Percentiles rank a stretch among this genome's conserved stretches.
Evolutionary conservation across 2,329 filamentous ascomycete genomes (phyloP).

Genomic region (Apiospora hydei): DNA sequence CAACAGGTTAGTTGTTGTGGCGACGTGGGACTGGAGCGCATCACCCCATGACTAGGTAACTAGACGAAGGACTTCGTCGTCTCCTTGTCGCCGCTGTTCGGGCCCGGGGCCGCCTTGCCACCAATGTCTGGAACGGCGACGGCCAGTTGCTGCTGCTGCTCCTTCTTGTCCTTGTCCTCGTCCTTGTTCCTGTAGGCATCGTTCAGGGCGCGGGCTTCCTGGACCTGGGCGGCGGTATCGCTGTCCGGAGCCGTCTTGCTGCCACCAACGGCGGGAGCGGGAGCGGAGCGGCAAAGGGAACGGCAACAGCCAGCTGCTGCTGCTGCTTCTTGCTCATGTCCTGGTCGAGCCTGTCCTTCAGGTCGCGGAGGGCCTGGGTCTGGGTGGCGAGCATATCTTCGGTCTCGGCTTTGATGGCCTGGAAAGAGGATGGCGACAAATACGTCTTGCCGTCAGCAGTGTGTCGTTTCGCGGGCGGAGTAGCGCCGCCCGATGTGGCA

Average conservation of each 20-base stretch:
- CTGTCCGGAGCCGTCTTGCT: neutral
- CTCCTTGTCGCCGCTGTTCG: neutral
- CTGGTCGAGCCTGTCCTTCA: no score
- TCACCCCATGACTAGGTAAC: no score
- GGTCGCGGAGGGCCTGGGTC: no score
- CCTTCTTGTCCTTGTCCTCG: neutral
- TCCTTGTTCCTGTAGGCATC: no score
- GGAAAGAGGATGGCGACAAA: neutral
- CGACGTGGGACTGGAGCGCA: neutral
- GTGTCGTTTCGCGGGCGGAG: no score
- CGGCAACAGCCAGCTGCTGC: no score
- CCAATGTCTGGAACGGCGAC: neutral
- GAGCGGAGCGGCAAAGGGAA: no score
- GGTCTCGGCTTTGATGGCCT: neutral
- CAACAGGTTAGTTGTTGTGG: neutral
- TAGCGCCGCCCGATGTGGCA: no score
- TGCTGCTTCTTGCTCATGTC: no score
- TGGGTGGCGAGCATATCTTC: no score
- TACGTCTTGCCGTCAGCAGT: neutral
- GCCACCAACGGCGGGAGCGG: no score
- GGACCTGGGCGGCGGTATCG: neutral
- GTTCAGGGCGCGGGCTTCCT: neutral
- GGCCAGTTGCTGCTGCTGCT: no score
- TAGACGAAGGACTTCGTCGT: neutral
- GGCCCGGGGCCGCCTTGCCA: neutral